Evolutionary conservation across 306 rosid genomes (phyloP).

Genomic region (Spatholobus suberectus): DNA sequence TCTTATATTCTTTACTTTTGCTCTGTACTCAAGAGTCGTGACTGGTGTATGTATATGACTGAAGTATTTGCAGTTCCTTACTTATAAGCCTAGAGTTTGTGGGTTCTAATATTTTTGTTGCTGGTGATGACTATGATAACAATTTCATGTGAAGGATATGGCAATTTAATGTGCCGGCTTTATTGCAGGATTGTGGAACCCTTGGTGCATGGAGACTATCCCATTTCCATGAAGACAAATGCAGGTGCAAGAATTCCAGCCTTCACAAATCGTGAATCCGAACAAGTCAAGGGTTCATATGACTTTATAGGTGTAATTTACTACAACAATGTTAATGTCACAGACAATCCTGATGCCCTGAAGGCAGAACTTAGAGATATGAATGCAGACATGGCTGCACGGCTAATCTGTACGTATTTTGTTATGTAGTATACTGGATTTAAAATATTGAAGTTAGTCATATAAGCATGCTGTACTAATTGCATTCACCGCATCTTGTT

Average conservation of each 20-base stretch:
- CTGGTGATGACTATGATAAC: neutral
- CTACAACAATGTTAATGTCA: conserved; percentile 37
- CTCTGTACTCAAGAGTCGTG: neutral
- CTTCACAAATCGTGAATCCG: conserved; percentile 53
- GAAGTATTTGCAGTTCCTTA: neutral
- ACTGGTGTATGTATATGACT: neutral
- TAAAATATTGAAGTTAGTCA: neutral
- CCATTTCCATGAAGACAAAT: conserved; percentile 56
- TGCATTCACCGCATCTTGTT: neutral
- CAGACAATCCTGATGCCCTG: conserved; percentile 47
- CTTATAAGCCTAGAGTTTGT: neutral
- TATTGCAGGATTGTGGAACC: conserved; percentile 68
- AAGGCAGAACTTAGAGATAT: conserved; percentile 47
- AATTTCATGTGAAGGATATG: neutral
- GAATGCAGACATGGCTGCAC: conserved; percentile 40
- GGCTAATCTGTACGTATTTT: conserved; percentile 19
- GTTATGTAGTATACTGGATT: neutral
- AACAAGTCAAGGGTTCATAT: conserved; percentile 57
- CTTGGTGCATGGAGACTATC: conserved; percentile 69
- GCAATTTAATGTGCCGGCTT: neutral
- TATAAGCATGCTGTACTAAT: neutral
- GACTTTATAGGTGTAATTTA: conserved; percentile 67
- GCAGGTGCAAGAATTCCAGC: conserved; percentile 64
- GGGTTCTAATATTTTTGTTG: neutral
- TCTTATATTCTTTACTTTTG: neutral